Evolutionary conservation across 495 filamentous ascomycete genomes (phyloP), one percentile per base, ranked within the genome.

Genomic region (Daldinia childiae): DNA sequence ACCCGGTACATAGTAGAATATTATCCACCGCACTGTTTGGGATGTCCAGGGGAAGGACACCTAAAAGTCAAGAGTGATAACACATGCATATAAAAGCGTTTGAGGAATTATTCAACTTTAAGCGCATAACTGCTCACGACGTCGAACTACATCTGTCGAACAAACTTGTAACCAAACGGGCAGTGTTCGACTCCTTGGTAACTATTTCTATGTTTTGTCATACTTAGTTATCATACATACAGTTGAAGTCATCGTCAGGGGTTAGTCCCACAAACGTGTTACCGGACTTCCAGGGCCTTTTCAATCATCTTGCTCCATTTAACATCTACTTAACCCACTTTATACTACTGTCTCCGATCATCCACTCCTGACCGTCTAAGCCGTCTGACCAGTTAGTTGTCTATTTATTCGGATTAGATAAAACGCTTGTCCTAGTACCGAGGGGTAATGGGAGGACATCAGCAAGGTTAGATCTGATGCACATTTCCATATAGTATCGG

Each of bases 171-270:
- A 32, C 34, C 59, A 29, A 27, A 29, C 64, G 32, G 30, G 60
- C 41, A n/a, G 26, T 38, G 54, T 12, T 57, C 30, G n/a, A 32
- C 30, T 36, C 30, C 29, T 36, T 57, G 54, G 30, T 30, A 57
- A 30, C 54, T 57, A 17, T 32, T 12, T 17, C 27, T 29, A 15
- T 14, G 17, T 60, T 59, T 21, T 59, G 56, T 68, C 43, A 60
- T 60, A 68, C 64, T 19, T 24, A 19, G 24, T n/a, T n/a, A n/a
- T n/a, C n/a, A n/a, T n/a, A n/a, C 29, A 1, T 32, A 29, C 50
- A 30, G 48, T 62, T 45, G 66, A 69, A 32, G 66, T 64, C 71
- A 73, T 73, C 66, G 66, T 66, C 66, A 73, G 60, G 57, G 61
- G 55, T 41, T 43, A 24, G 65, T 68, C 15, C 70, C 70, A 68